phyloP scores from a whole-genome alignment of 2,329 filamentous ascomycete species.

The Claviceps africana region DNA sequence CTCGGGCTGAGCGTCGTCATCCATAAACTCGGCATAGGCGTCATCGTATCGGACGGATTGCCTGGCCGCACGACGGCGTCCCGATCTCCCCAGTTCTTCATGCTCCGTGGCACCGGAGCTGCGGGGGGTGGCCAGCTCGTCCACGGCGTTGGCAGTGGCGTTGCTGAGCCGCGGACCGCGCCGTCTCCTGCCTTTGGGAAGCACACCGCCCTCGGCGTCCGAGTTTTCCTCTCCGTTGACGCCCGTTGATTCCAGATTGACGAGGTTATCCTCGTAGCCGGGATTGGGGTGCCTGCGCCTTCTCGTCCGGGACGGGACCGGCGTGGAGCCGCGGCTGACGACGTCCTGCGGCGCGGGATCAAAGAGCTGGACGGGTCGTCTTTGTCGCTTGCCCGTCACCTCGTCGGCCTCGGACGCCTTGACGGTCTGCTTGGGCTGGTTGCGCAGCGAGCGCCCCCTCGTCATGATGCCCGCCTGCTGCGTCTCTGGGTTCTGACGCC shows the following conservation, averaged over 20 bases:
- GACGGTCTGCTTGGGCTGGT: slow-evolving; percentile 42
- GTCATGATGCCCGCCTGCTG: slow-evolving; percentile 38
- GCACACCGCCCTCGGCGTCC: slow-evolving; percentile 15
- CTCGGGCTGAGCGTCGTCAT: slow-evolving; percentile 12
- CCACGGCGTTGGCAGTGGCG: slow-evolving; percentile 10
- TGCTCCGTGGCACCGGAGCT: slow-evolving; percentile 2
- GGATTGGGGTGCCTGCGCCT: slow-evolving; percentile 19
- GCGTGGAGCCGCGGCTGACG: slow-evolving; percentile 37
- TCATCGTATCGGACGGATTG: slow-evolving; percentile 5
- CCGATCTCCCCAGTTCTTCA: slow-evolving; percentile 6
- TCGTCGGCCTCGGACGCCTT: slow-evolving; percentile 43
- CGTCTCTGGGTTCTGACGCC: slow-evolving; percentile 42
- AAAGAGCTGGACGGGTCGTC: slow-evolving; percentile 36
- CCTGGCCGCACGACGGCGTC: slow-evolving; percentile 7
- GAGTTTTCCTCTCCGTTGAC: slow-evolving; percentile 21
- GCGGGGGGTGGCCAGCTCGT: slow-evolving; percentile 12
- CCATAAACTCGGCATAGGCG: slow-evolving; percentile 5
- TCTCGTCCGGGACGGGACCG: slow-evolving; percentile 21
- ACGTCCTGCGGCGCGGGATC: slow-evolving; percentile 36
- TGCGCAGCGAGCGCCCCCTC: slow-evolving; percentile 37
- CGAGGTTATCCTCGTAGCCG: slow-evolving; percentile 15
- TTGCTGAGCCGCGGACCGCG: slow-evolving; percentile 16
- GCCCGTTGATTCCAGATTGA: slow-evolving; percentile 16
- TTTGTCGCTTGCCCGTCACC: slow-evolving; percentile 37
- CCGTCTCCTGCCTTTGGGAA: slow-evolving; percentile 17